Percentiles rank a stretch among this genome's conserved stretches.
Evolutionary conservation across 805 yeast species (phyloP).

Genomic region (Candida sithepensis): DNA sequence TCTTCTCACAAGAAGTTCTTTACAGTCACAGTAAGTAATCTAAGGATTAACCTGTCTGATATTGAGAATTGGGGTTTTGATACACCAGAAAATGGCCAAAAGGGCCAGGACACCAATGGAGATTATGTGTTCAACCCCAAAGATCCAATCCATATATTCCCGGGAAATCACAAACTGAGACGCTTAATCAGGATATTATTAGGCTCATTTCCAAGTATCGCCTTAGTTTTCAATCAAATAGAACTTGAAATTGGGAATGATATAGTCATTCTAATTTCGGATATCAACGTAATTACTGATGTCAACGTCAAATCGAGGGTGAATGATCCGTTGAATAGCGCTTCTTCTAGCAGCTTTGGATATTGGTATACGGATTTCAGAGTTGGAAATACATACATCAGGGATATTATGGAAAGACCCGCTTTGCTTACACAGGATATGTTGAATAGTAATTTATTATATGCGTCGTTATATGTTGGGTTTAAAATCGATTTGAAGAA

Average conservation of each 20-base stretch:
- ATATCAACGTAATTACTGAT: constrained; percentile 4
- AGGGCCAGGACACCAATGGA: background rate
- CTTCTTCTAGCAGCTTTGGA: background rate
- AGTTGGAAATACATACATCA: constrained; percentile 3
- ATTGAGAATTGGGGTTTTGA: background rate
- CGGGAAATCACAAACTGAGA: constrained; percentile 9
- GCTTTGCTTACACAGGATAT: background rate
- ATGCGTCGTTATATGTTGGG: constrained; percentile 7
- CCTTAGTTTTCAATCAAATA: constrained; percentile 14
- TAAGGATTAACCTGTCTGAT: constrained; percentile 1
- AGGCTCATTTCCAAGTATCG: constrained; percentile 20
- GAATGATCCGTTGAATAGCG: constrained; percentile 1
- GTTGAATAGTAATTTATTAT: background rate
- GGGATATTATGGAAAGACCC: background rate
- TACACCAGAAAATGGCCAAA: background rate
- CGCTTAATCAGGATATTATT: constrained; percentile 13
- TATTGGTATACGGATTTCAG: constrained; percentile 6
- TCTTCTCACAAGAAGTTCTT: constrained; percentile 11
- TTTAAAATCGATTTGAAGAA: constrained; percentile 15
- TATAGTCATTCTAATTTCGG: background rate
- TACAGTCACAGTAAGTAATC: constrained; percentile 7
- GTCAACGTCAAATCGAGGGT: constrained; percentile 4
- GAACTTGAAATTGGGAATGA: constrained; percentile 2
- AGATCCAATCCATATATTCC: constrained; percentile 17
- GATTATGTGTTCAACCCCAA: constrained; percentile 12